Conservation (phyloP, 2,329 filamentous ascomycete genomes). For the Tolypocladium tropicale region DNA sequence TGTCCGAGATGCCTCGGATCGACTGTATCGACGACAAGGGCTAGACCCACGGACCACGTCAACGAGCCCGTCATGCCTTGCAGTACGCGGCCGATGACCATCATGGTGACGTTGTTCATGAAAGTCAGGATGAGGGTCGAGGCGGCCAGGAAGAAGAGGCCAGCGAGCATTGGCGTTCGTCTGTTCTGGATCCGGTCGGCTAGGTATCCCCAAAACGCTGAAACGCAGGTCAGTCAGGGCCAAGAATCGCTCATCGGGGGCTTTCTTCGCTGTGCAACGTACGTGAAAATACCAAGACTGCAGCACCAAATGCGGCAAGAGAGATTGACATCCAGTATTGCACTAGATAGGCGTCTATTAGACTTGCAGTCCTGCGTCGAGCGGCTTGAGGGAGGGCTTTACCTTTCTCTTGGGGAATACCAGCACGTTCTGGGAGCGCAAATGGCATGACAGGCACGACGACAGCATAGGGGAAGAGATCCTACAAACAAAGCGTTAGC, state of each 20-base stretch:
- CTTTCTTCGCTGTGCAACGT: constrained; percentile 1
- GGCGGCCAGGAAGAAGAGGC: constrained; percentile 17
- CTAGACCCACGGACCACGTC: constrained; percentile 25
- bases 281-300: constrained; percentile 20
- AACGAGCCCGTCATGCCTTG: constrained; percentile 22
- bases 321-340: constrained; percentile 26
- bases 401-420: constrained; percentile 12
- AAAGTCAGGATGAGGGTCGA: constrained; percentile 21
- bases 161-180: constrained; percentile 21
- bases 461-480: constrained; percentile 24
- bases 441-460: constrained; percentile 23
- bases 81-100: constrained; percentile 20
- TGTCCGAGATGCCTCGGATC: constrained; percentile 18
- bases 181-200: constrained; percentile 23
- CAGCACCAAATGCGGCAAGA: constrained; percentile 20
- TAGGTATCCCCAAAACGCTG: constrained; percentile 24
- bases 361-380: neutral
- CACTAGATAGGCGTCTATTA: constrained; percentile 6
- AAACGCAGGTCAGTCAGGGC: neutral
- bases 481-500: constrained; percentile 8
- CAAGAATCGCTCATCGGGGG: neutral
- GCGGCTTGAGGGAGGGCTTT: neutral
- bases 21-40: constrained; percentile 23
- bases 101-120: constrained; percentile 18
- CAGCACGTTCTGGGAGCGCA: constrained; percentile 15